phyloP scores from a whole-genome alignment of 176 grass and related monocot species.

The Carex myosuroides region DNA sequence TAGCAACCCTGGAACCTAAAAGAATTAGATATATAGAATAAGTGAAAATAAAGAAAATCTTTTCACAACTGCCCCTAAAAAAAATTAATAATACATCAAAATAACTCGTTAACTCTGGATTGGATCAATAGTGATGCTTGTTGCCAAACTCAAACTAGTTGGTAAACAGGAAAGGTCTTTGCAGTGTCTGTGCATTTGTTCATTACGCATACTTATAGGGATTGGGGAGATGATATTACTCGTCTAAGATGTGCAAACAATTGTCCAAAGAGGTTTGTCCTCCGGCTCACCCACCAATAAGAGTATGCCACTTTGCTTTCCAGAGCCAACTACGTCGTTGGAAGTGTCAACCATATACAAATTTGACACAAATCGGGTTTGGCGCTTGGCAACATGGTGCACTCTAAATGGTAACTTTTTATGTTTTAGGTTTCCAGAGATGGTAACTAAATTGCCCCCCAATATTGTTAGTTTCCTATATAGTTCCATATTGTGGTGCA shows the following conservation, averaged over 20 bases:
- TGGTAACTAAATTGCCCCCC: background rate
- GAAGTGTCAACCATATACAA: background rate
- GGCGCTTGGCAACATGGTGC: background rate
- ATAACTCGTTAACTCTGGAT: background rate
- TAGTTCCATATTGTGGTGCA: background rate
- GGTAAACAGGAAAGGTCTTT: background rate
- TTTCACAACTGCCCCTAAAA: background rate
- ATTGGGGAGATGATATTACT: background rate
- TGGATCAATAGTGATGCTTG: background rate
- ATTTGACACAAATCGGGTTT: background rate
- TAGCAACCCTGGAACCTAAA: slow-evolving; percentile 74
- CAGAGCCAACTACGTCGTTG: background rate
- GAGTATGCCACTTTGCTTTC: background rate
- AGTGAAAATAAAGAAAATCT: background rate
- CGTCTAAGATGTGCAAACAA: background rate
- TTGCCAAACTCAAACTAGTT: background rate
- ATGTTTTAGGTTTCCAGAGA: background rate
- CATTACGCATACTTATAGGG: background rate
- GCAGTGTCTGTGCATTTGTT: background rate
- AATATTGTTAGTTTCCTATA: background rate
- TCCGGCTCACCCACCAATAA: background rate
- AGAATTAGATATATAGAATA: background rate
- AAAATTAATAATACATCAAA: background rate
- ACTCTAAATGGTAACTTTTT: background rate
- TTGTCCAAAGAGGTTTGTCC: background rate